These are phyloP conservation scores for Colletotrichum sp. DNA, from an alignment of 2,329 filamentous ascomycete species.

Conservation along the genomic window DNA sequence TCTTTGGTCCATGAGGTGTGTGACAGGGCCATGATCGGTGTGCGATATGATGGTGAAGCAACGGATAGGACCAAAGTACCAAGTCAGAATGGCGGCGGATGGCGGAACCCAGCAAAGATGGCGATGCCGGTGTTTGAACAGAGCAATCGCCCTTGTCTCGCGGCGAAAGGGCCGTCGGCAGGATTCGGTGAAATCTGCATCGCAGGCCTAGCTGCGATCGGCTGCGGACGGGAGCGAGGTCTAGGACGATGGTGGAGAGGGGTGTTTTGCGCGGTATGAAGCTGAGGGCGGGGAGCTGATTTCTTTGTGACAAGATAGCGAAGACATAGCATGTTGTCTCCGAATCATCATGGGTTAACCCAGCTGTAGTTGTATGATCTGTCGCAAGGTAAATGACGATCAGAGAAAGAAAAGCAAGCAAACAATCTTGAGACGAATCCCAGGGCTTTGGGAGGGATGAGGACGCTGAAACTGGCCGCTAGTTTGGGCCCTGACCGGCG, in stretches of 20 bases:
- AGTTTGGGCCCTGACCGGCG: not conserved
- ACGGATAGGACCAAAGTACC: not conserved
- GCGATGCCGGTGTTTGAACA: not conserved
- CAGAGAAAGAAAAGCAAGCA: not conserved
- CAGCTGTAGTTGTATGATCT: not conserved
- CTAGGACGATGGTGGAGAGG: not conserved
- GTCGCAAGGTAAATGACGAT: not conserved
- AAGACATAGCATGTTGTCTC: not conserved
- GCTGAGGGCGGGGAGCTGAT: not conserved
- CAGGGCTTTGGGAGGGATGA: not conserved
- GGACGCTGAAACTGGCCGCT: not conserved
- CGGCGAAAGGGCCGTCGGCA: not conserved
- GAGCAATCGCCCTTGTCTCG: not conserved
- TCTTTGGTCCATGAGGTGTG: not conserved
- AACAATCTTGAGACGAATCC: not conserved
- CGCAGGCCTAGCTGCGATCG: not conserved
- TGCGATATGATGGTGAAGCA: not conserved
- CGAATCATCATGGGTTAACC: not conserved
- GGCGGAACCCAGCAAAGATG: not conserved
- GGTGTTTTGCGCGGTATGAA: not conserved
- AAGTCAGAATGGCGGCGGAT: not conserved
- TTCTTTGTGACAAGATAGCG: not conserved
- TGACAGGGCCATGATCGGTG: not conserved
- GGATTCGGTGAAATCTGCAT: not conserved
- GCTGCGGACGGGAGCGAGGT: not conserved